Base-by-base conservation (phyloP, 441 rosid species). In the Croton setiger region DNA sequence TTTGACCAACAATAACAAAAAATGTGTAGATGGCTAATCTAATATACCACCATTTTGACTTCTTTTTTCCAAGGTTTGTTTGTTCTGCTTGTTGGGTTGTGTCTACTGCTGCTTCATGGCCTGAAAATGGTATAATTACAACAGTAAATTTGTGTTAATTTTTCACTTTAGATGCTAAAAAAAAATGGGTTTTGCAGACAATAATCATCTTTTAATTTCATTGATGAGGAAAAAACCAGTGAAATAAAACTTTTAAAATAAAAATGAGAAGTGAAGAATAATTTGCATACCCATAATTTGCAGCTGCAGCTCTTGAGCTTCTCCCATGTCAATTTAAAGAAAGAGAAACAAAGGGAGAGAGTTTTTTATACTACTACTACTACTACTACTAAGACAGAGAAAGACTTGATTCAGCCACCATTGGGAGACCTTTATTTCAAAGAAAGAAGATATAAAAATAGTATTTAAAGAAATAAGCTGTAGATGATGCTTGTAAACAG, bases 241-340 rank as follows among this genome's bases (percentile, higher is more conserved):
- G 35, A 68, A 45, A 11, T 11, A 36, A 31, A 69, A 31, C 31
- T 27, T 27, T 27, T n/a, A 27, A 27, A 27, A 27, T 1, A 2
- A 27, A 27, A 27, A 27, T 27, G 31, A 2, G 31, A 27, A 27
- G 31, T 27, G 31, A 27, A 27, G 31, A 27, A 27, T 54, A 39
- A 36, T 23, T 11, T 41, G 53, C 64, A 71, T 67, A 82, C 86
- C 72, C 4, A 23, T 43, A 54, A 73, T 45, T 7, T 65, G 75
- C 20, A 70, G 66, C 21, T 77, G 73, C 47, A 63, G 33, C 41
- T 73, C 73, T 69, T 56, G 64, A 75, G 74, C 57, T 55, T 66
- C 78, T 70, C 35, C 77, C 86, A 78, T 80, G 59, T 10, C 71
- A 41, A 27, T 27, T 27, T 27, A 5, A 12, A 18, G 21, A 5